These are phyloP conservation scores for Trypanosoma boissoni DNA, from an alignment of 208 protist species.

Conservation along the genomic window DNA sequence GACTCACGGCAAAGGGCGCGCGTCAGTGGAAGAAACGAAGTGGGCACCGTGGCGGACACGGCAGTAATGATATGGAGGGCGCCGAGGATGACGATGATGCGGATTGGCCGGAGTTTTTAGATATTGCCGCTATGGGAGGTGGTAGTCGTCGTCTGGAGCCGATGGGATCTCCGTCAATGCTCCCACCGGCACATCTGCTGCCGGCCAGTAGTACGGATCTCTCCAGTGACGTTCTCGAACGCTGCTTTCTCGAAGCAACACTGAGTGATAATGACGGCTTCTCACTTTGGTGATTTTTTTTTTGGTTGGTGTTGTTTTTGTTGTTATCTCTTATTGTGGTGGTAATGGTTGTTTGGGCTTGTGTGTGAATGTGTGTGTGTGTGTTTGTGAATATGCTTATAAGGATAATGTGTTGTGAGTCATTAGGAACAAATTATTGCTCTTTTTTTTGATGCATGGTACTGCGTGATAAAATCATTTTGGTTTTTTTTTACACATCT, in stretches of 20 bases:
- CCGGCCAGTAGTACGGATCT: conserved; percentile 56
- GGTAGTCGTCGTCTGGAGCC: conserved; percentile 49
- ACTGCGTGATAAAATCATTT: conserved; percentile 8
- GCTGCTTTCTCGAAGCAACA: conserved; percentile 42
- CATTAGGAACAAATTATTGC: no score
- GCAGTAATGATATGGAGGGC: conserved; percentile 1
- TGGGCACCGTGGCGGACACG: no score
- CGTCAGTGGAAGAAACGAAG: no score
- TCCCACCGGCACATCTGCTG: conserved; percentile 42
- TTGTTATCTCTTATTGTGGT: conserved; percentile 13
- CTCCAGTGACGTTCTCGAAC: conserved; percentile 50
- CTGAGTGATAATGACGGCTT: conserved; percentile 38
- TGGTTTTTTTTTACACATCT: neutral
- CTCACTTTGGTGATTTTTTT: no score
- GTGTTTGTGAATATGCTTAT: no score
- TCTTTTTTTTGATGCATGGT: no score
- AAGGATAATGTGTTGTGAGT: no score
- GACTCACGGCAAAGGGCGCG: neutral
- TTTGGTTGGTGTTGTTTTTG: conserved; percentile 20
- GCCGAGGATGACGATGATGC: conserved; percentile 17
- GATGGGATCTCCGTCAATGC: conserved; percentile 32
- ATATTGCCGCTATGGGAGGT: conserved; percentile 37
- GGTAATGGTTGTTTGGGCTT: no score
- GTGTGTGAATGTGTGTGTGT: no score
- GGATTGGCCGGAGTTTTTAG: neutral